A percentile compares a stretch with the other conserved stretches of the same genome.
phyloP scores from a whole-genome alignment of 2,329 filamentous ascomycete genomes.

The Talaromyces sp. region DNA sequence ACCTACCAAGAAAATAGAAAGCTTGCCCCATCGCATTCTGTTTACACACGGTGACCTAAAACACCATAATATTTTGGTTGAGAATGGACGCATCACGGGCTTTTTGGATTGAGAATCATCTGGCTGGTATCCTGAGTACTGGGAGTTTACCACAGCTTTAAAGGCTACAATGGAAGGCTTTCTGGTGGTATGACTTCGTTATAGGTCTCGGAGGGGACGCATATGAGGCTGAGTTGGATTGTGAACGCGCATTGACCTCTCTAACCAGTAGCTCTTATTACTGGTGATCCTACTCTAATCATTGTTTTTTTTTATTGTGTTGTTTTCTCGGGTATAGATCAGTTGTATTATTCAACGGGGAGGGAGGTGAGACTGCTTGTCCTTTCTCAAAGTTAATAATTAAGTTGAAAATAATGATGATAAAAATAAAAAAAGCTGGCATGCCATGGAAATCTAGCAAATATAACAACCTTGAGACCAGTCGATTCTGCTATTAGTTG shows the following conservation, averaged over 20 bases:
- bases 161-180: slow-evolving; percentile 1
- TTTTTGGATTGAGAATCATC: slow-evolving; percentile 38
- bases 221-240: slow-evolving; percentile 16
- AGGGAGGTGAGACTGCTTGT: too few species aligned
- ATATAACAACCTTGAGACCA: too few species aligned
- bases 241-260: slow-evolving; percentile 14
- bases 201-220: slow-evolving; percentile 12
- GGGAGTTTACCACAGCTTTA: slow-evolving; percentile 32
- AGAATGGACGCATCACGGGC: slow-evolving; percentile 17
- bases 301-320: too few species aligned
- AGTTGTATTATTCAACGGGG: too few species aligned
- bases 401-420: too few species aligned
- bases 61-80: slow-evolving; percentile 27
- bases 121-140: slow-evolving; percentile 38
- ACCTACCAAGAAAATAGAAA: too few species aligned
- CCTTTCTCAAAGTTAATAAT: too few species aligned
- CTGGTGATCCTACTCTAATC: background rate
- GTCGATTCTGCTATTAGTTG: too few species aligned
- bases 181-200: slow-evolving; percentile 18
- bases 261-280: slow-evolving; percentile 15
- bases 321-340: too few species aligned
- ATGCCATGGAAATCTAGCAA: too few species aligned
- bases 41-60: slow-evolving; percentile 23
- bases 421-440: too few species aligned
- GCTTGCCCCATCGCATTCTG: too few species aligned